Conservation (phyloP, 1,284 basidiomycete species). For the Microbotryum intermedium region DNA sequence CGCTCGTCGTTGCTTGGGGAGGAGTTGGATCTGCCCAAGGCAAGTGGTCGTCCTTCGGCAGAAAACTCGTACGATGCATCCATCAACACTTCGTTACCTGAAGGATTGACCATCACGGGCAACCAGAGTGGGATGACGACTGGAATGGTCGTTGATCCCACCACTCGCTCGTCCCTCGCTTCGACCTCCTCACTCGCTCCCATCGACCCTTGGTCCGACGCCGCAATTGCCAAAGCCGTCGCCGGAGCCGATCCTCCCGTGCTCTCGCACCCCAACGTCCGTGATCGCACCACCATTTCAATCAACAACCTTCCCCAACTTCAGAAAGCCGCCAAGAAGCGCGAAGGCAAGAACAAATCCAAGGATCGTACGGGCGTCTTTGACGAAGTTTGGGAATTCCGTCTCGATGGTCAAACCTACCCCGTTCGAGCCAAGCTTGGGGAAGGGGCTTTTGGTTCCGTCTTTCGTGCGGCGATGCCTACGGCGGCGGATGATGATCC, state of each 20-base stretch:
- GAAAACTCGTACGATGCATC: constrained; percentile 17
- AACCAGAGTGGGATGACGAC: constrained; percentile 26
- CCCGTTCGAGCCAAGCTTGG: constrained; percentile 78
- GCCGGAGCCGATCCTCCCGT: constrained; percentile 28
- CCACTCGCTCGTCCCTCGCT: constrained; percentile 6
- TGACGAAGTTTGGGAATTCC: constrained; percentile 36
- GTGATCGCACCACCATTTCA: constrained; percentile 51
- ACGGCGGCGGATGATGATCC: constrained; percentile 50
- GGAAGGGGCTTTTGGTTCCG: constrained; percentile 92
- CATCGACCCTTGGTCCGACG: constrained; percentile 63
- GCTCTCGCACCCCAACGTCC: constrained; percentile 50
- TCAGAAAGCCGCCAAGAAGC: constrained; percentile 43
- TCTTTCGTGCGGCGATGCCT: constrained; percentile 53
- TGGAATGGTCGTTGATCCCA: constrained; percentile 33
- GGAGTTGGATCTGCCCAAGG: constrained; percentile 1
- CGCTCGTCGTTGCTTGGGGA: no score
- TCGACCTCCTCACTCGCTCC: constrained; percentile 46
- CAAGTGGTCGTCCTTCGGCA: not conserved
- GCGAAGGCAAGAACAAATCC: constrained; percentile 36
- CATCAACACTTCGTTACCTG: constrained; percentile 32
- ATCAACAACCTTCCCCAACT: constrained; percentile 58
- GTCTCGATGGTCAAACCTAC: constrained; percentile 55
- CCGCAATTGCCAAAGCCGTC: constrained; percentile 58
- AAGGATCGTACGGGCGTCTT: constrained; percentile 22
- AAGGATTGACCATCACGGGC: constrained; percentile 41